phyloP scores from a whole-genome alignment of 352 stramenopile genomes.

The Pythium sukuiense region DNA sequence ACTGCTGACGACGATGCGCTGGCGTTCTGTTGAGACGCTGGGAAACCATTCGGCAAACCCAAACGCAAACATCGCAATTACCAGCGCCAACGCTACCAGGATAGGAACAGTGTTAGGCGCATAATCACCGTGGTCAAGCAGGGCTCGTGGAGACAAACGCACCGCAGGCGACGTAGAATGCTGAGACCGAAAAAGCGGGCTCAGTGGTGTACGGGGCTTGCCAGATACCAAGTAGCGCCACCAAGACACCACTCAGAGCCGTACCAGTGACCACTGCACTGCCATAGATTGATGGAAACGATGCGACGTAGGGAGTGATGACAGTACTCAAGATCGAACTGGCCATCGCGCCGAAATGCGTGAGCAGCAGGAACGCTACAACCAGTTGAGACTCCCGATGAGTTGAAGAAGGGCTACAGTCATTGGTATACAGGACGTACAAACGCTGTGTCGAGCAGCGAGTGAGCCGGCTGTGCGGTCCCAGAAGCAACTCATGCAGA shows the following conservation, averaged over 20 bases:
- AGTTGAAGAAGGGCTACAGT: not conserved
- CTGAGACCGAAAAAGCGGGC: conserved; percentile 51
- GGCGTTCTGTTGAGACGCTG: conserved; percentile 4
- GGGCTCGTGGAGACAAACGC: conserved; percentile 1
- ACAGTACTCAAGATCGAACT: conserved; percentile 67
- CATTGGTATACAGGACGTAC: conserved; percentile 21
- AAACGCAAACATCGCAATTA: conserved; percentile 36
- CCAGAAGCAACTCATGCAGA: conserved; percentile 56
- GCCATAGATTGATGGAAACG: conserved; percentile 62
- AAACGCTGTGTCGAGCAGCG: conserved; percentile 48
- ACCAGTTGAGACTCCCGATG: not conserved
- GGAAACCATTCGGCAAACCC: conserved; percentile 52
- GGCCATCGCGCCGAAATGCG: conserved; percentile 61
- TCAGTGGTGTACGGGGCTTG: conserved; percentile 49
- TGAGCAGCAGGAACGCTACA: conserved; percentile 59
- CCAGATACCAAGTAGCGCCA: conserved; percentile 52
- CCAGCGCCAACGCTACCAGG: not conserved
- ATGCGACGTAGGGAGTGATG: conserved; percentile 70
- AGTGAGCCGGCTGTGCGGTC: conserved; percentile 41
- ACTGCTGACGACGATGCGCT: conserved; percentile 7
- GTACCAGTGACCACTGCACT: conserved; percentile 66
- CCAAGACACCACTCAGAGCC: conserved; percentile 56
- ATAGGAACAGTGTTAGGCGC: not conserved
- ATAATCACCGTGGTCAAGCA: no score
- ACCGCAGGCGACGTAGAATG: conserved; percentile 62